These are phyloP conservation scores for Linnemannia hyalina DNA, from an alignment of 192 early-diverging fungal species.

Conservation along the genomic window DNA sequence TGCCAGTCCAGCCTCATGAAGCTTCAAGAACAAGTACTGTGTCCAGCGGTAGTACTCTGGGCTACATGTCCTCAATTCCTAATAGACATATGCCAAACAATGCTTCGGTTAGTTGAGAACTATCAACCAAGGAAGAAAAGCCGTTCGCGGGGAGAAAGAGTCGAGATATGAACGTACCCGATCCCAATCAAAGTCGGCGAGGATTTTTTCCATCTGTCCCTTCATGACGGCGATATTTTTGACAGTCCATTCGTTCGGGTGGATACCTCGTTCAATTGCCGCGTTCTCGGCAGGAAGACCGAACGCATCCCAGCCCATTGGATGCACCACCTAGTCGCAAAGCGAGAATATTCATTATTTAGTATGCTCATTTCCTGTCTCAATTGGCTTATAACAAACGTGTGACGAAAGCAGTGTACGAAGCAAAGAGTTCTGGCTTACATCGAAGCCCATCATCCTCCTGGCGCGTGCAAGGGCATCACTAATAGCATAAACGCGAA, in stretches of 20 bases:
- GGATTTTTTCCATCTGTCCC: conserved; percentile 78
- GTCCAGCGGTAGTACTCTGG: conserved; percentile 95
- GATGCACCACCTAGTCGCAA: conserved; percentile 74
- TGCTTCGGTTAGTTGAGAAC: background rate
- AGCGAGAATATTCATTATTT: background rate
- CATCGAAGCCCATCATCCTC: conserved; percentile 79
- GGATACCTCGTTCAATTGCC: conserved; percentile 84
- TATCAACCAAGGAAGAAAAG: background rate
- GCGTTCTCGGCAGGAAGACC: conserved; percentile 99
- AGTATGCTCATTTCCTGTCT: background rate
- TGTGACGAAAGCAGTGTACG: background rate
- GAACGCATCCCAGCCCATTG: conserved; percentile 99
- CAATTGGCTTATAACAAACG: background rate
- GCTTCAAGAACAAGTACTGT: conserved; percentile 87
- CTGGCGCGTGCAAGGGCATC: conserved; percentile 87
- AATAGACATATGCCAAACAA: background rate
- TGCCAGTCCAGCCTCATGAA: conserved; percentile 82
- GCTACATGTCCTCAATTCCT: conserved; percentile 90
- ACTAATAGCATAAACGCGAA: conserved; percentile 95
- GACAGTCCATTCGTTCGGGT: conserved; percentile 86
- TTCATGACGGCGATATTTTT: conserved; percentile 90
- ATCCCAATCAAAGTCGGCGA: conserved; percentile 93
- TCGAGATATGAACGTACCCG: conserved; percentile 58
- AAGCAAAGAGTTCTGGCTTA: conserved; percentile 35
- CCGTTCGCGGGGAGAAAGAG: background rate